Percentiles rank a stretch among this genome's conserved stretches.
These are phyloP conservation scores for Maudiozyma bulderi DNA, from an alignment of 805 yeast genomes.

Conservation along the genomic window DNA sequence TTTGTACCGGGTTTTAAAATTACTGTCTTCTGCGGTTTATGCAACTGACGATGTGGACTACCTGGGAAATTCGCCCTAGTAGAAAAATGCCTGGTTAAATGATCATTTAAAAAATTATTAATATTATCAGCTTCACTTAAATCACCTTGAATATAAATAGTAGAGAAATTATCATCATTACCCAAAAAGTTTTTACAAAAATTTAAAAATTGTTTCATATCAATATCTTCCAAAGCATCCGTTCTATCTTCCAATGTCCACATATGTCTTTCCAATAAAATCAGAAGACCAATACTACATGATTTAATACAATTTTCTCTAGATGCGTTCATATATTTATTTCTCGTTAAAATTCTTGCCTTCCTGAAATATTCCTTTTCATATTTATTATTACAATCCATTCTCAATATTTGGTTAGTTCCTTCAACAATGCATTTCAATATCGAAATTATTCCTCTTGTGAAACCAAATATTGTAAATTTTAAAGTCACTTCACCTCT, in stretches of 20 bases:
- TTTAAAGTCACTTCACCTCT: constrained; percentile 46
- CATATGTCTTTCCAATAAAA: constrained; percentile 46
- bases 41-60: not conserved
- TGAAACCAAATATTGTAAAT: constrained; percentile 47
- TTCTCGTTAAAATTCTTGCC: constrained; percentile 40
- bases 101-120: constrained; percentile 18
- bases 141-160: constrained; percentile 47
- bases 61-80: not conserved
- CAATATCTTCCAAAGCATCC: constrained; percentile 45
- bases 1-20: constrained; percentile 31
- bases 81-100: constrained; percentile 22
- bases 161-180: constrained; percentile 21
- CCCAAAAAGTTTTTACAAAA: constrained; percentile 25
- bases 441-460: constrained; percentile 8
- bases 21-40: constrained; percentile 29
- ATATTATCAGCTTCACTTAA: constrained; percentile 20
- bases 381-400: not conserved
- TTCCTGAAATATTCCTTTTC: constrained; percentile 34
- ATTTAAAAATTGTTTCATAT: constrained; percentile 27
- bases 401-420: not conserved
- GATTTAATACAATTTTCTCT: constrained; percentile 38
- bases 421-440: not conserved
- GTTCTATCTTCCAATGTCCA: constrained; percentile 48
- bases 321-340: constrained; percentile 36
- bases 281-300: constrained; percentile 41